Percentiles rank a stretch among this genome's conserved stretches.
phyloP scores from a whole-genome alignment of 306 rosid genomes.

The Parietaria judaica region DNA sequence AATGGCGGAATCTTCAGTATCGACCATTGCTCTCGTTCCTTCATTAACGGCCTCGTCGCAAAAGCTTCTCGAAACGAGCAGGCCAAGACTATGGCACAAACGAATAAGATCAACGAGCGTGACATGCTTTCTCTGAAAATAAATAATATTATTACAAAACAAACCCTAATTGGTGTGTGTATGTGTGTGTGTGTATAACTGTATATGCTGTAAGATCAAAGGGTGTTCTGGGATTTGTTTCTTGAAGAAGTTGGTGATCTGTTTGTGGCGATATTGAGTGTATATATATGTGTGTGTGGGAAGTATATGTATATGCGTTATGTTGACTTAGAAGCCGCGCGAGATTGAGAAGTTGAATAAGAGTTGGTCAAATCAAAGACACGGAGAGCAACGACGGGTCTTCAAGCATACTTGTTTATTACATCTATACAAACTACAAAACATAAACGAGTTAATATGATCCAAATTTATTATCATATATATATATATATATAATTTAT shows the following conservation, averaged over 20 bases:
- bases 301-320: background rate
- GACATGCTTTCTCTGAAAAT: constrained; percentile 4
- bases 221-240: background rate
- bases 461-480: background rate
- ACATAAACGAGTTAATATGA: no score
- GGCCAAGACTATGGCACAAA: constrained; percentile 3
- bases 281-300: background rate
- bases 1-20: constrained; percentile 1
- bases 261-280: background rate
- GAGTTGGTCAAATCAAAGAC: constrained; percentile 19
- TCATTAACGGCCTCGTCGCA: constrained; percentile 12
- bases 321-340: constrained; percentile 15
- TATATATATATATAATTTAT: background rate
- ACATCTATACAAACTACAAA: background rate
- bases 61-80: background rate
- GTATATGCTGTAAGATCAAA: no score
- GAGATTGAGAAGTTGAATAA: constrained; percentile 13
- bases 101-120: background rate
- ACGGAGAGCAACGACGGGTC: background rate
- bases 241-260: background rate
- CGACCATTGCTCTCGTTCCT: constrained; percentile 13
- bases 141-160: no score
- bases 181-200: no score
- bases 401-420: background rate
- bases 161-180: constrained; percentile 10